Base-by-base conservation (phyloP, 495 filamentous ascomycete species). In the Penicillium turbatum region DNA sequence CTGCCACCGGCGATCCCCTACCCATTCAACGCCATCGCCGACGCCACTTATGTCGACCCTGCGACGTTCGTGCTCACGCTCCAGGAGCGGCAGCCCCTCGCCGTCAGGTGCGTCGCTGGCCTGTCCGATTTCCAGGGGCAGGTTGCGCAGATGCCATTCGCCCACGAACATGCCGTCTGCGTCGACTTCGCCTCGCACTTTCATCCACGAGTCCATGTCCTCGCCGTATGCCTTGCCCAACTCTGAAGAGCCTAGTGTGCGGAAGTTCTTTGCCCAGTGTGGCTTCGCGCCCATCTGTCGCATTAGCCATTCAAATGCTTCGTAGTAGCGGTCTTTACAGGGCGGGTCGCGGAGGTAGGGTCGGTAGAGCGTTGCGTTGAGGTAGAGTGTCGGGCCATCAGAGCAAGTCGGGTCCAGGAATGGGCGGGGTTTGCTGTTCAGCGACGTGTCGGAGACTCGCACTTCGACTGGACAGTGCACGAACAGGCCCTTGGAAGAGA, bases 231-330 rank as follows among this genome's bases (percentile, higher is more conserved):
- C 66, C 1, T 64, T 56, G 24, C 59, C 63, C 53, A 75, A 51
- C 34, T 77, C 74, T 8, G 78, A 76, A 1, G 73, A 71, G 12
- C 77, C 76, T 13, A 81, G 79, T 5, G 64, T 52, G 26, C 75
- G 72, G 69, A 96, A 97, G 62, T 96, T 96, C 79, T 98, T 98
- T 6, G 95, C 93, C 91, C 93, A 98, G 69, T 98, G 93, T 30
- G 93, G 93, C 42, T 79, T 78, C n/a, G 89, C 93, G 49, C 87
- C 89, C 51, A 95, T 72, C 46, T 96, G 88, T 31, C 84, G 84
- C 93, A 97, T 97, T 42, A 98, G 83, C 77, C 84, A 93, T 75
- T 98, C 93, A 55, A 98, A 97, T 1, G 89, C 93, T 66, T 89
- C 76, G 66, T 97, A 97, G 71, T 96, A 98, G 27, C 90, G 80